Percentiles rank a stretch among this genome's conserved stretches.
Evolutionary conservation across 805 yeast species (phyloP).

Genomic region (Yarrowia sp.): DNA sequence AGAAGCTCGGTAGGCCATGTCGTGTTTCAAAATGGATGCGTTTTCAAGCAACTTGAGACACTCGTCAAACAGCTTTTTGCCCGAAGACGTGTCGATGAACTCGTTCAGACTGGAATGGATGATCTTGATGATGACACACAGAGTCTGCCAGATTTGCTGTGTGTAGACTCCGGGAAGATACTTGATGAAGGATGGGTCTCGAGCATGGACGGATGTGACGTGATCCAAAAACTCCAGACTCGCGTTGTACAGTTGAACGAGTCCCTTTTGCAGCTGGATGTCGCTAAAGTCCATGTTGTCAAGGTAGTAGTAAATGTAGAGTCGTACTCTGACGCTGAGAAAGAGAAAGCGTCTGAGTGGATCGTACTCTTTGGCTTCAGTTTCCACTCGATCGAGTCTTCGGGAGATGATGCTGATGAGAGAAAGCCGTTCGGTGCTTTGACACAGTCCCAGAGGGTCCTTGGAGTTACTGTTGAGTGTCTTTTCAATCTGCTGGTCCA

Average conservation of each 20-base stretch:
- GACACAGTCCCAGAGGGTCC: slow-evolving; percentile 63
- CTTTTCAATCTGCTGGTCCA: slow-evolving; percentile 80
- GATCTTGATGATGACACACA: slow-evolving; percentile 75
- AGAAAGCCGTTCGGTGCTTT: slow-evolving; percentile 69
- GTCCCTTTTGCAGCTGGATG: slow-evolving; percentile 67
- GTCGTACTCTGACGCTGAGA: slow-evolving; percentile 72
- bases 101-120: slow-evolving; percentile 69
- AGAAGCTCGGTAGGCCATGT: slow-evolving; percentile 85
- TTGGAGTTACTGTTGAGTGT: slow-evolving; percentile 68
- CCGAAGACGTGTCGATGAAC: slow-evolving; percentile 65
- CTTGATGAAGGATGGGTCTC: slow-evolving; percentile 51
- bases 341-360: slow-evolving; percentile 67
- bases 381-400: slow-evolving; percentile 63
- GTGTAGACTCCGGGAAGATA: slow-evolving; percentile 77
- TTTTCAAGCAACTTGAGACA: slow-evolving; percentile 51
- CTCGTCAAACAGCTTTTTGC: slow-evolving; percentile 51
- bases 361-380: slow-evolving; percentile 46
- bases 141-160: slow-evolving; percentile 85
- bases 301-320: slow-evolving; percentile 75
- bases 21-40: slow-evolving; percentile 86
- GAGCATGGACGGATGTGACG: slow-evolving; percentile 47
- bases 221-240: slow-evolving; percentile 69
- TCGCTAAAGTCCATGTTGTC: slow-evolving; percentile 46
- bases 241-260: slow-evolving; percentile 75
- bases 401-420: slow-evolving; percentile 64